Conservation (phyloP, 495 filamentous ascomycete species). For the Penicillium cinerascens region DNA sequence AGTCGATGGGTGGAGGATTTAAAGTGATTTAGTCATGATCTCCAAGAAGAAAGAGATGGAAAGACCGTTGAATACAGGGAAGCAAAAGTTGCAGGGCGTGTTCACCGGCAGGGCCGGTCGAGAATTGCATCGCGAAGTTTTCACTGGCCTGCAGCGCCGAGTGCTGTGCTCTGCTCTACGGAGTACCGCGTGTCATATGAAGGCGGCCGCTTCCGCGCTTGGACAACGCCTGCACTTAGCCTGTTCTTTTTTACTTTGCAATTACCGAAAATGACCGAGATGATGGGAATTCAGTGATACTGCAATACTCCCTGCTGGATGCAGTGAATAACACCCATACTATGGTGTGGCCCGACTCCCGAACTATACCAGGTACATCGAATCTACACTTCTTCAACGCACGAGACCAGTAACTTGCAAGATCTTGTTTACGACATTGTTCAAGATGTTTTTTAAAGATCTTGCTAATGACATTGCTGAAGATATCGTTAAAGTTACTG, state of each 20-base stretch:
- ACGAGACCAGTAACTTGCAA: no score
- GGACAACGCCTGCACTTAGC: not conserved
- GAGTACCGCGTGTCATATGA: constrained; percentile 21
- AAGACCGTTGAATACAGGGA: not conserved
- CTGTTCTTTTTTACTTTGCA: not conserved
- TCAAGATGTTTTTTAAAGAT: no score
- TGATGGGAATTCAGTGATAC: not conserved
- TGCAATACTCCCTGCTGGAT: not conserved
- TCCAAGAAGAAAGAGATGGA: constrained; percentile 3
- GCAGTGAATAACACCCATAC: not conserved
- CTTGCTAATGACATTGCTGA: no score
- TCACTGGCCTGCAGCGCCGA: constrained; percentile 29
- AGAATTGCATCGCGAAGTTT: constrained; percentile 14
- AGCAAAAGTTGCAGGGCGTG: not conserved
- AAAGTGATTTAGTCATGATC: constrained; percentile 15
- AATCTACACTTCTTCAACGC: no score
- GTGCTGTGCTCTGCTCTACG: constrained; percentile 25
- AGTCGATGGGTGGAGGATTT: constrained; percentile 2
- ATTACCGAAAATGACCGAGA: not conserved
- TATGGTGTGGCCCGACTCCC: not conserved
- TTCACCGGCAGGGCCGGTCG: constrained; percentile 20
- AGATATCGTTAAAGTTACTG: no score
- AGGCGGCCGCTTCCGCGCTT: not conserved
- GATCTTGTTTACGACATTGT: no score
- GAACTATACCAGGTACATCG: no score